Base-by-base conservation (phyloP, 2,329 filamentous ascomycete species). In the Pseudofabraea citricarpa region DNA sequence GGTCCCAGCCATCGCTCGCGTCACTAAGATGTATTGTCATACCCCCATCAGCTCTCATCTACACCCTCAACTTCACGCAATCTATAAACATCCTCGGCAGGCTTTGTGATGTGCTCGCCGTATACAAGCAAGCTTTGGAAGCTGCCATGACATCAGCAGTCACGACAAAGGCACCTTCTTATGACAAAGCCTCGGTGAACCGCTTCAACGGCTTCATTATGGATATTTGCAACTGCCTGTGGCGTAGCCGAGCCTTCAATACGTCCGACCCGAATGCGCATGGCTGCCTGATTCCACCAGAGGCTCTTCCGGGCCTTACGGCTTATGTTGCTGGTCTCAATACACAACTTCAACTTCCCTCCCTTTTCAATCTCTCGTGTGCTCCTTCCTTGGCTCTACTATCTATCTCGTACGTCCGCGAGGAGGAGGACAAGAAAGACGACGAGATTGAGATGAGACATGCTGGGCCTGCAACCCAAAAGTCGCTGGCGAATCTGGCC, bases 201-300 rank as follows among this genome's bases (percentile, higher is more conserved):
- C 67, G 75, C 19, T 90, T 93, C 67, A 95, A 95, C 60, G 84
- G 84, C 18, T 90, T 85, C 60, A 74, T 94, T 23, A 90, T 93
- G 80, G 89, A 95, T 59, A 75, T 90, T 23, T 90, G 87, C 69
- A 94, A 94, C 59, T 80, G 86, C 40, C 63, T 93, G 36, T 94
- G 88, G 88, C 78, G 87, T 7, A 77, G 79, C 18, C 78, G 83
- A 10, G 88, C 84, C 1, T 83, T 94, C 46, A 79, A 79, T 45
- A 67, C 68, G 10, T 68, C 70, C 2, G 86, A 91, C 51, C 66
- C 74, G n/a, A 79, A 81, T 54, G 70, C 75, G 3, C 55, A 72
- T 13, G 78, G 75, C 4, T 76, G 78, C 51, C 61, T 76, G 7
- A 65, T 79, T 40, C 64, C 70, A 1, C 49, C 55, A 49, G 26